These are phyloP conservation scores for Schwanniomyces yamadae DNA, from an alignment of 805 yeast species.

Conservation along the genomic window DNA sequence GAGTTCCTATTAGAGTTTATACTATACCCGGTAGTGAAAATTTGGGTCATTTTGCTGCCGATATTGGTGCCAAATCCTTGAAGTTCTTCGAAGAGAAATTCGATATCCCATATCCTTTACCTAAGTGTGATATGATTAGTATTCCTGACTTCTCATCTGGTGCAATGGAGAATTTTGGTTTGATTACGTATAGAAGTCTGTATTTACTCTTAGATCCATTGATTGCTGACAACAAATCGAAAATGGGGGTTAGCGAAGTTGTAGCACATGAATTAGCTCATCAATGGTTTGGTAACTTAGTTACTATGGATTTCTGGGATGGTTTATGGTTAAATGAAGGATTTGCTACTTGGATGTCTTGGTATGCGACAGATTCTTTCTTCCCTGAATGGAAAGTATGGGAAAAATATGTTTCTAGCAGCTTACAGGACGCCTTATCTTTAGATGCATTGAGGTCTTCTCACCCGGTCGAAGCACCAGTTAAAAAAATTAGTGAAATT, in stretches of 20 bases:
- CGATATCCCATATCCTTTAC: conserved; percentile 74
- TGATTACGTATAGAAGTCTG: conserved; percentile 75
- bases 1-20: conserved; percentile 77
- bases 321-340: conserved; percentile 89
- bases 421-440: conserved; percentile 70
- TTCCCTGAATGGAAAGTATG: conserved; percentile 87
- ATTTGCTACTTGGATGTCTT: conserved; percentile 89
- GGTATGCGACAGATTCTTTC: conserved; percentile 75
- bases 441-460: conserved; percentile 80
- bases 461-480: conserved; percentile 85
- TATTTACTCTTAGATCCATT: conserved; percentile 73
- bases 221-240: conserved; percentile 60
- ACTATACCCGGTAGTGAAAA: conserved; percentile 76
- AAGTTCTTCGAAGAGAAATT: conserved; percentile 70
- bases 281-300: conserved; percentile 90
- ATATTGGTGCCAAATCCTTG: conserved; percentile 71
- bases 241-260: conserved; percentile 78
- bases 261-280: conserved; percentile 89
- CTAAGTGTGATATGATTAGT: conserved; percentile 80
- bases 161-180: conserved; percentile 88
- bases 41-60: conserved; percentile 71
- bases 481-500: conserved; percentile 72
- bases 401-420: conserved; percentile 78
- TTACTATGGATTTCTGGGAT: conserved; percentile 93
- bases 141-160: conserved; percentile 84